These are phyloP conservation scores for Bonnemaisonia californica DNA, from an alignment of 31 red algal genomes.

Conservation along the genomic window DNA sequence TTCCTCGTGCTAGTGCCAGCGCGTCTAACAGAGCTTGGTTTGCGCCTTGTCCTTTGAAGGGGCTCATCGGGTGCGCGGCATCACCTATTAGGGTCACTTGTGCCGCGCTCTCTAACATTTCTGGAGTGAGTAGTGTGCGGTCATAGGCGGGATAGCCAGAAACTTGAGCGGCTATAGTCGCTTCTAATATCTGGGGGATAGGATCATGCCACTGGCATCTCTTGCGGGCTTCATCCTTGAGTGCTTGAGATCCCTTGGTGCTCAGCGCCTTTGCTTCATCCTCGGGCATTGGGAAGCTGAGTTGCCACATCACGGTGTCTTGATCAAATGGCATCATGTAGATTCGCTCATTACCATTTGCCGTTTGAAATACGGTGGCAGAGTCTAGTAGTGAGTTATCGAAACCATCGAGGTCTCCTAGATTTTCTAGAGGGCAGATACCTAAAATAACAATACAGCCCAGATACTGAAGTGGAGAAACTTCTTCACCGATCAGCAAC, in stretches of 20 bases:
- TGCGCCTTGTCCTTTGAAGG: constrained; percentile 38
- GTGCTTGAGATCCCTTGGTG: constrained; percentile 11
- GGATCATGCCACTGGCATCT: constrained; percentile 17
- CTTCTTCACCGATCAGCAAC: constrained; percentile 11
- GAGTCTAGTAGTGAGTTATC: constrained; percentile 9
- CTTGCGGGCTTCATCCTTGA: constrained; percentile 16
- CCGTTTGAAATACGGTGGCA: constrained; percentile 25
- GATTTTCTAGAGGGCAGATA: constrained; percentile 6
- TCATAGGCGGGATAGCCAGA: constrained; percentile 37
- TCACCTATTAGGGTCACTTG: constrained; percentile 21
- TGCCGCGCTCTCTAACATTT: constrained; percentile 10
- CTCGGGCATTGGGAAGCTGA: constrained; percentile 32
- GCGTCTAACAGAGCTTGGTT: constrained; percentile 31
- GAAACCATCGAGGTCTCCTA: constrained; percentile 11
- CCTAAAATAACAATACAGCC: constrained; percentile 18
- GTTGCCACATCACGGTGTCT: constrained; percentile 29
- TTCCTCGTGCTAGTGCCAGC: constrained; percentile 18
- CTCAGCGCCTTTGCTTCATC: constrained; percentile 14
- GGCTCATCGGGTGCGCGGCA: constrained; percentile 36
- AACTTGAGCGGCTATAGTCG: constrained; percentile 1
- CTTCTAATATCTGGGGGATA: constrained; percentile 1
- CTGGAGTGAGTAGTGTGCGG: constrained; percentile 18
- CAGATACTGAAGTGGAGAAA: constrained; percentile 5
- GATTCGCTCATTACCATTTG: constrained; percentile 14
- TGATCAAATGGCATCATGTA: constrained; percentile 9